Base-by-base conservation (phyloP, 345 rosid species). In the Salix koriyanagi region DNA sequence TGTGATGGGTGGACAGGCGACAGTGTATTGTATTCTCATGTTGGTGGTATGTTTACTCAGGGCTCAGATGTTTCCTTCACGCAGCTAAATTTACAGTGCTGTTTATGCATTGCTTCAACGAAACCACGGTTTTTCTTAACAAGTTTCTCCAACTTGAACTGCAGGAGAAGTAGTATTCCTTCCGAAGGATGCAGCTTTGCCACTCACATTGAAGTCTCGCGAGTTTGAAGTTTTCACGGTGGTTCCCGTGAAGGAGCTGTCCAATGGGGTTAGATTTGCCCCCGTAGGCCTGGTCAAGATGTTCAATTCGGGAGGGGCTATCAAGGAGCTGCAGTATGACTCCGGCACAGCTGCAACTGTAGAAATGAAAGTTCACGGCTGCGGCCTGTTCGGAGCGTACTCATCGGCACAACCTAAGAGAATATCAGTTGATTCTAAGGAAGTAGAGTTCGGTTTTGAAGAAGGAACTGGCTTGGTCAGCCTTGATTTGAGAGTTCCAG, bases 271-370 rank as follows among this genome's bases (percentile, higher is more conserved):
- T 52, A 79, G 21, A 50, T 84, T 90, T 61, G 87, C 89, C 28
- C 87, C 90, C 13, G 79, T 90, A 3, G 91, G 89, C 70, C 83
- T 90, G 14, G 9, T 80, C 65, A 79, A 87, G 84, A 90, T 88
- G 91, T 87, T 88, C 86, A 90, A 87, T 61, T 84, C 90, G 12
- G 89, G 93, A 26, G 93, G 90, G 66, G 94, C 90, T 36, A 80
- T 88, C 71, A 83, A 81, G 79, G 87, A 79, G 62, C 44, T 86
- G 76, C 80, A 71, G 26, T 84, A 87, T 70, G 84, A 85, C 46
- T 50, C 81, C 2, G 74, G 71, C 26, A 32, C 39, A 23, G 56
- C 58, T 13, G 41, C 82, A 67, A 69, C 60, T 19, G 81, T 83
- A 1, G 30, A 39, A 62, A 67, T 88, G 75, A 87, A 83, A 77